Evolutionary conservation across 495 filamentous ascomycete genomes (phyloP), one percentile per base, ranked within the genome.

Genomic region (Glarea lozoyensis): DNA sequence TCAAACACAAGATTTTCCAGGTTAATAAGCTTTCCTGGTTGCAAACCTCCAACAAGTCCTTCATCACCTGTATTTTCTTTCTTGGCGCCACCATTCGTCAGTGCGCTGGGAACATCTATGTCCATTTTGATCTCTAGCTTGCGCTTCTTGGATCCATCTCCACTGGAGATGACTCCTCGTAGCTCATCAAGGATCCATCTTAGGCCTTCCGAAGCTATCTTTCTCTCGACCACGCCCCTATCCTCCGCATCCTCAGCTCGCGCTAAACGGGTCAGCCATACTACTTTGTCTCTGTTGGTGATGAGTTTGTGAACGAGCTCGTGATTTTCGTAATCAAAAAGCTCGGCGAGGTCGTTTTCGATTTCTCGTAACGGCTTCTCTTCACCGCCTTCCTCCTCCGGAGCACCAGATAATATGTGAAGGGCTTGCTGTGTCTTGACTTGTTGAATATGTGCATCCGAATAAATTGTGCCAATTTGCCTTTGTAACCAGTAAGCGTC

Each of bases 401-500:
- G 69, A 20, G 76, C 68, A 3, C 81, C 86, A 22, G 78, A 78
- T 15, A 99, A 69, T 30, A 92, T 89, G 22, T 84, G 76, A 15
- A 97, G 69, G 0, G 85, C 88, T 47, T 83, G 69, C 33, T 76
- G 68, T 1, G 92, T 87, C 61, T 95, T 95, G 50, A 87, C 83
- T 47, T 94, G 87, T 48, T 94, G 88, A 7, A 72, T 81, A 56
- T 96, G 89, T 3, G 90, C 82, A 63, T 99, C 92, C 10, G 81
- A 71, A 57, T 94, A 96, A 16, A 95, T 70, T 11, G 70, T 61
- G 35, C 90, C 88, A 37, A 99, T 88, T 52, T 96, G 86, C 41
- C 92, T 75, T 58, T 97, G 92, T 22, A 99, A 63, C 92, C 92
- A 99, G 63, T 86, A 97, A 20, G 92, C 92, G 60, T 99, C 92